Evolutionary conservation across 2,329 filamentous ascomycete genomes (phyloP), one percentile per base, ranked within the genome.

Genomic region (Emmonsiellopsis sp.): DNA sequence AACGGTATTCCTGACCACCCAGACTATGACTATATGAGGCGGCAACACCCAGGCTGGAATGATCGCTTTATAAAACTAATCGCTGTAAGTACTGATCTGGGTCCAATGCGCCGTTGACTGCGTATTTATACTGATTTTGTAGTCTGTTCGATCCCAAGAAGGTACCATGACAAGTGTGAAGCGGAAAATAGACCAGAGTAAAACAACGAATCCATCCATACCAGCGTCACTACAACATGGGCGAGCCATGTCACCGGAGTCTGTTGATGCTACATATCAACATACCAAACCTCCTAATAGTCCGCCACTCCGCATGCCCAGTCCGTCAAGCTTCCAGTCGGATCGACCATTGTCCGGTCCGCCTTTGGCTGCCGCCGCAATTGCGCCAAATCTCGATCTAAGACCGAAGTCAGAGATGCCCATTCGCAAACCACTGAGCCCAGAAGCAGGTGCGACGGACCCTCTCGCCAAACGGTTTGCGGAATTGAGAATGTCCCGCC

Each of bases 1-100:
- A 84, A 92, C 53, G 74, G 84, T 42, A 84, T 97, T 30, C 87
- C 88, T 2, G 78, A 77, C 37, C 89, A 95, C 66, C 82, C 80
- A 54, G 87, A 92, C 57, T 94, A 83, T 67, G 79, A 82, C 31
- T 76, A 79, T 50, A 73, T 90, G 54, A 80, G 82, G 61, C 71
- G 70, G 38, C 80, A 83, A 58, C 73, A 73, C 51, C 70, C 70
- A 48, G 70, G 68, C 58, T 76, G 72, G 69, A 70, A 76, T 59
- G 71, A 73, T 54, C 73, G 77, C 56, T 79, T 81, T 59, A 73
- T 70, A 44, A 63, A 71, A 43, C 64, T 79, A 75, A 81, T 58
- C 81, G 86, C 59, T 87, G 88, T 60, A 69, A 75, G 56, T 37
- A 30, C 32, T 11, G 20, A 10, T 7, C 7, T 35, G 30, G 43